Conservation (phyloP, 2,329 filamentous ascomycete species). For the Hortaea sp. region DNA sequence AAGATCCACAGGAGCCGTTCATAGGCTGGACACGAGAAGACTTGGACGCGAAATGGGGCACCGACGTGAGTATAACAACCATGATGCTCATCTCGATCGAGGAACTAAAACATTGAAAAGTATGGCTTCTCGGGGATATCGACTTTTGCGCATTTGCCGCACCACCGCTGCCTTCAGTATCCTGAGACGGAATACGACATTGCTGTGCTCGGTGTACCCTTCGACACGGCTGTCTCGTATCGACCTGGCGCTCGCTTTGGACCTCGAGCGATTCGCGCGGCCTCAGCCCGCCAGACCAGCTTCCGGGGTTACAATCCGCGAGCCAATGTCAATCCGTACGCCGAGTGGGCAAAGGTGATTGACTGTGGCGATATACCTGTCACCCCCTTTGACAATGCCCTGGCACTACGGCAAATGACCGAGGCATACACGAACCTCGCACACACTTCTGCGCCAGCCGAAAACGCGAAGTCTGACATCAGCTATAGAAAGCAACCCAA, state of each 20-base stretch:
- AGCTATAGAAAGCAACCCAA: slow-evolving; percentile 36
- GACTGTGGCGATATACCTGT: slow-evolving; percentile 90
- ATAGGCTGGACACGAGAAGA: slow-evolving; percentile 18
- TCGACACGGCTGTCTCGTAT: slow-evolving; percentile 41
- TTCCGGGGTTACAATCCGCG: slow-evolving; percentile 76
- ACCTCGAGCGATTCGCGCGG: slow-evolving; percentile 75
- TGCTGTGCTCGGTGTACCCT: slow-evolving; percentile 39
- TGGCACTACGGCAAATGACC: slow-evolving; percentile 76
- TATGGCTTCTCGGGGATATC: slow-evolving; percentile 27
- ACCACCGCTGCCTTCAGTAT: slow-evolving; percentile 38
- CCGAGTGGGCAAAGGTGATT: slow-evolving; percentile 64
- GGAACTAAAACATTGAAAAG: slow-evolving; percentile 5
- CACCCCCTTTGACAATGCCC: slow-evolving; percentile 73
- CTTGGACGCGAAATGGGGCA: slow-evolving; percentile 21
- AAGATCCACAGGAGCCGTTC: slow-evolving; percentile 9
- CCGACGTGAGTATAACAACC: slow-evolving; percentile 10
- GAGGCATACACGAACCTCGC: slow-evolving; percentile 65
- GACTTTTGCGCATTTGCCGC: slow-evolving; percentile 36
- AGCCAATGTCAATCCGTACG: slow-evolving; percentile 74
- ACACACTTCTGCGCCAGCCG: slow-evolving; percentile 28
- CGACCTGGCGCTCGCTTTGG: slow-evolving; percentile 58
- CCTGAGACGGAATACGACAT: slow-evolving; percentile 37
- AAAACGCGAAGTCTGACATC: slow-evolving; percentile 28
- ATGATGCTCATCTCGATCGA: neutral
- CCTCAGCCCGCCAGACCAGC: slow-evolving; percentile 68